Evolutionary conservation across 139 green algal species (phyloP).

Genomic region (Chloropicon primus): DNA sequence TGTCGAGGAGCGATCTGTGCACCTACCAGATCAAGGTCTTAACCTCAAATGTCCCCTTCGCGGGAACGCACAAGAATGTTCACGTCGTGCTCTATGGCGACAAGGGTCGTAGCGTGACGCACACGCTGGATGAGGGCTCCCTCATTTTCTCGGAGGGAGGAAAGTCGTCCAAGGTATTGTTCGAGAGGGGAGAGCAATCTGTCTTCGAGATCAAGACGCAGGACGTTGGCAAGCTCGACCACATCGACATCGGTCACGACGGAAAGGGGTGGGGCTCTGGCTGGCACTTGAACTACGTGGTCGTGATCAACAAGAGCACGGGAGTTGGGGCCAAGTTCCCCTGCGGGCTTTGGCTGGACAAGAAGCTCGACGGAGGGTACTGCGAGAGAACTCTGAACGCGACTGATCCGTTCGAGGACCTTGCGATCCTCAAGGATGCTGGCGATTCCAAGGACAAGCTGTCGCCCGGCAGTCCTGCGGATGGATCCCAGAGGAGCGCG

Average conservation of each 20-base stretch:
- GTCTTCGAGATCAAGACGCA: conserved; percentile 7
- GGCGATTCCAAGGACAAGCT: not conserved
- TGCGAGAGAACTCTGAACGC: not conserved
- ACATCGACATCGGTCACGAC: conserved; percentile 4
- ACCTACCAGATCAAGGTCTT: not conserved
- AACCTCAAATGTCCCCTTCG: not conserved
- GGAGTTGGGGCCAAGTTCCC: not conserved
- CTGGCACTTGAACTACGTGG: conserved; percentile 11
- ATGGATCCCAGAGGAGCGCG: not conserved
- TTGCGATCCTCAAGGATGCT: not conserved
- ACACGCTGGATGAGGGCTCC: not conserved
- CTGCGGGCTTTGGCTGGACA: conserved; percentile 11
- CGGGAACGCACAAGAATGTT: conserved; percentile 6
- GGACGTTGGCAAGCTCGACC: not conserved
- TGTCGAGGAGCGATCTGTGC: not conserved
- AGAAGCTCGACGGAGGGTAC: conserved; percentile 2
- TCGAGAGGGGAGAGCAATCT: conserved; percentile 3
- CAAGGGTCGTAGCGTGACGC: not conserved
- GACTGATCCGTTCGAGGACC: not conserved
- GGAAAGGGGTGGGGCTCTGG: not conserved
- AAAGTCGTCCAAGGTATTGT: not conserved
- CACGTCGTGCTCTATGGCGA: conserved; percentile 4
- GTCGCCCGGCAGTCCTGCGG: too few relatives aligned
- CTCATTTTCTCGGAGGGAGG: not conserved
- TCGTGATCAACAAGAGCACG: not conserved